Conservation (phyloP, 176 grass and related monocot species). For the Tillandsia fasciculata region DNA sequence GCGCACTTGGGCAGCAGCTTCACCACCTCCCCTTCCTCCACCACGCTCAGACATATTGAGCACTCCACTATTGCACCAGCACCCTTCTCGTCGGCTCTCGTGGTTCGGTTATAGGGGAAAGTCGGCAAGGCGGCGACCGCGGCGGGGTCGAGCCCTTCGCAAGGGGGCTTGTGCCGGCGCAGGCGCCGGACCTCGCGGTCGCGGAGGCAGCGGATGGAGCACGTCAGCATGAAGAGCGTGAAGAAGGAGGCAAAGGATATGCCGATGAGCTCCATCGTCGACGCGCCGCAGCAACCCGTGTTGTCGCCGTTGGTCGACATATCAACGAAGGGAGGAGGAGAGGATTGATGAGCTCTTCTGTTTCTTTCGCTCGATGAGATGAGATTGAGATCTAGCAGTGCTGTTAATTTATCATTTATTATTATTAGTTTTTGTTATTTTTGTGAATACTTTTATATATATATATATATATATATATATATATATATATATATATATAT, state of each 20-base stretch:
- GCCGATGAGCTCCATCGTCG: constrained; percentile 17
- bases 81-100: neutral
- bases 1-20: constrained; percentile 17
- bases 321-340: neutral
- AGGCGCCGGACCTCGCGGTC: neutral
- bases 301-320: constrained; percentile 19
- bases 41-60: constrained; percentile 11
- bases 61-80: constrained; percentile 3
- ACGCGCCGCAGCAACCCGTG: constrained; percentile 5
- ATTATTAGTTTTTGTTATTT: neutral
- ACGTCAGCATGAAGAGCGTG: constrained; percentile 11
- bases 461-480: too few species aligned
- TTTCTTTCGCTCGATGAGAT: neutral
- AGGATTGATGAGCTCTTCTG: neutral
- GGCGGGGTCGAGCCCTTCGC: constrained; percentile 1
- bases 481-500: too few species aligned
- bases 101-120: neutral
- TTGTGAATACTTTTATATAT: neutral
- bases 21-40: constrained; percentile 16
- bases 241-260: constrained; percentile 19
- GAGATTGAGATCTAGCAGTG: neutral
- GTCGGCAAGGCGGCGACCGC: constrained; percentile 10
- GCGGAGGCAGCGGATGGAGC: constrained; percentile 18
- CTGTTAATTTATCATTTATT: neutral
- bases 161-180: neutral